Evolutionary conservation across 345 rosid genomes (phyloP), one percentile per base, ranked within the genome.

Genomic region (Eutrema yunnanense): DNA sequence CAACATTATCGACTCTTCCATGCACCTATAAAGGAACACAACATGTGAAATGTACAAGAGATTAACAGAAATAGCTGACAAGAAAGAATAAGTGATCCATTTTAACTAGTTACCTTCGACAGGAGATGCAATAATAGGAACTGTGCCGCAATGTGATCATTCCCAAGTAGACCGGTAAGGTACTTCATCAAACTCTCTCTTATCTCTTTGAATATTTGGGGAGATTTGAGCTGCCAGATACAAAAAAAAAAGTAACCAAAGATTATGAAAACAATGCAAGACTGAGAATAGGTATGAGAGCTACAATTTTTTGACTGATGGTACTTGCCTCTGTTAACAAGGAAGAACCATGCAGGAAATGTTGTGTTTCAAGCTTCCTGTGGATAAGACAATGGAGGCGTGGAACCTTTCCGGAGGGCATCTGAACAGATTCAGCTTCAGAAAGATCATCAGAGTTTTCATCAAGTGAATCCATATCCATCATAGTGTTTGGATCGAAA

Each of bases 361-460:
- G 89, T 14, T 65, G 74, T 65, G 75, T 67, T 59, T 78, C 85
- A 64, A 95, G 97, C 86, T 90, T 95, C 84, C 87, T 83, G 69
- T 87, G 89, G 69, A 92, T 27, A 41, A 92, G 59, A 74, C 99
- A 95, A 70, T 95, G 99, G 66, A 95, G 88, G 49, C 90, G 86
- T 65, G 97, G 99, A 30, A 95, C 93, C 87, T 88, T 92, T 63
- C 57, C 78, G 34, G 84, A 65, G 33, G 90, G 98, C 65, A 88
- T 72, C 74, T 83, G 82, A 73, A 82, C 78, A 62, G 78, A 62
- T 63, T 72, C 71, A 70, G 83, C 90, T 71, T 88, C 96, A 66
- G 73, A 64, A 8, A 81, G 71, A 51, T 76, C 84, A 82, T 80
- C 84, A 32, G 81, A 59, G 59, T 55, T 46, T 33, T 80, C 95